These are phyloP conservation scores for Friedmanniomyces simplex DNA, from an alignment of 495 filamentous ascomycete genomes.

Conservation along the genomic window DNA sequence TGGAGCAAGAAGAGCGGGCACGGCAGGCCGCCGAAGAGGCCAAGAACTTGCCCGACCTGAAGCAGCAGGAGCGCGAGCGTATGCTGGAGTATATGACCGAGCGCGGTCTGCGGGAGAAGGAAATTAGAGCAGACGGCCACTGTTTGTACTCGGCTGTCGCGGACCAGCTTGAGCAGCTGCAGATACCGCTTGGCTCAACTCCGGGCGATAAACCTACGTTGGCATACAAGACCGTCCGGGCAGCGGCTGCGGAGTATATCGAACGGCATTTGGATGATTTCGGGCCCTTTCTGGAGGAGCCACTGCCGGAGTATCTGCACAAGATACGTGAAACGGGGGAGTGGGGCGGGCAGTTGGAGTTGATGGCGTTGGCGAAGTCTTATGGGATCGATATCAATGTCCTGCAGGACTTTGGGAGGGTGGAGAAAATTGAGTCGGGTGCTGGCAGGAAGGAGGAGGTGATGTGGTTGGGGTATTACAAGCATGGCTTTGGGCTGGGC, in stretches of 20 bases:
- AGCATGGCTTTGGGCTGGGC: constrained; percentile 81
- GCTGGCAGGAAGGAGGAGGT: constrained; percentile 37
- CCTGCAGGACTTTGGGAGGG: constrained; percentile 65
- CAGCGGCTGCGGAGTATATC: constrained; percentile 52
- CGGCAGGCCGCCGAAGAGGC: constrained; percentile 65
- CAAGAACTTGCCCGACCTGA: constrained; percentile 58
- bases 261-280: constrained; percentile 50
- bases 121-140: constrained; percentile 83
- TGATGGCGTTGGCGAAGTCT: constrained; percentile 70
- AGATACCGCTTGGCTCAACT: constrained; percentile 35
- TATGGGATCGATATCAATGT: constrained; percentile 79
- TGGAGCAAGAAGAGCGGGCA: constrained; percentile 61
- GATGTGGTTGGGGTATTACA: constrained; percentile 92
- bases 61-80: constrained; percentile 54
- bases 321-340: constrained; percentile 84
- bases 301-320: constrained; percentile 57
- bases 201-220: constrained; percentile 25
- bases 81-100: constrained; percentile 57
- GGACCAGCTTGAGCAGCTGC: constrained; percentile 54
- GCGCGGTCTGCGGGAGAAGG: constrained; percentile 57
- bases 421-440: constrained; percentile 60
- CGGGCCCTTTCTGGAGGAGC: constrained; percentile 70
- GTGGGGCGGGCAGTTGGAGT: constrained; percentile 91
- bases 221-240: constrained; percentile 44
- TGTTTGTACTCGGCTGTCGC: constrained; percentile 93